Conservation (phyloP, 2,329 filamentous ascomycete genomes). For the Penicillium occitanis region DNA sequence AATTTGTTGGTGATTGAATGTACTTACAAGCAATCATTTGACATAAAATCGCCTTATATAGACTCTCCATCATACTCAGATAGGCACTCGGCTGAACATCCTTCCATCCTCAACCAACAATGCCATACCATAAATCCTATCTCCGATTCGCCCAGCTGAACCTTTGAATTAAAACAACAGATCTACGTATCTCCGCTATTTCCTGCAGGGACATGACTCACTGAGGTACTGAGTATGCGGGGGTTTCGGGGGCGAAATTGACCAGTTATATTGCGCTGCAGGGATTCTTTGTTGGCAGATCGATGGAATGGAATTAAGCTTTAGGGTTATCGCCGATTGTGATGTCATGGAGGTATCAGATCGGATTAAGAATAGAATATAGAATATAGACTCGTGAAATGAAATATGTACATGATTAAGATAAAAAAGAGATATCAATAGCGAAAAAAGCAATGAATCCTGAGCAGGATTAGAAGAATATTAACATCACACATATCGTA, state of each 20-base stretch:
- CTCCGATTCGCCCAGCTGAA: not conserved
- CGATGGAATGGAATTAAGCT: constrained; percentile 1
- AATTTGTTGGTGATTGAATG: not conserved
- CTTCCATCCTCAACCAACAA: not conserved
- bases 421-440: not conserved
- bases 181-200: not conserved
- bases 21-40: not conserved
- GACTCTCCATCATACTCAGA: not conserved
- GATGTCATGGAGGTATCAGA: not conserved
- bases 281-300: not conserved
- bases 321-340: not conserved
- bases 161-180: not conserved
- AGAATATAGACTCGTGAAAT: not conserved
- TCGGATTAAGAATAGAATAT: not conserved
- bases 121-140: not conserved
- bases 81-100: not conserved
- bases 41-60: not conserved
- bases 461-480: not conserved
- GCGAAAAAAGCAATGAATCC: not conserved
- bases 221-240: not conserved
- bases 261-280: not conserved
- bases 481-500: not conserved
- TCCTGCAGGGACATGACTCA: not conserved
- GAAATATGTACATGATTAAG: not conserved
- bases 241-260: not conserved